Percentiles rank a stretch among this genome's conserved stretches.
These are phyloP conservation scores for Inonotus hispidus DNA, from an alignment of 1,284 basidiomycete species.

Conservation along the genomic window DNA sequence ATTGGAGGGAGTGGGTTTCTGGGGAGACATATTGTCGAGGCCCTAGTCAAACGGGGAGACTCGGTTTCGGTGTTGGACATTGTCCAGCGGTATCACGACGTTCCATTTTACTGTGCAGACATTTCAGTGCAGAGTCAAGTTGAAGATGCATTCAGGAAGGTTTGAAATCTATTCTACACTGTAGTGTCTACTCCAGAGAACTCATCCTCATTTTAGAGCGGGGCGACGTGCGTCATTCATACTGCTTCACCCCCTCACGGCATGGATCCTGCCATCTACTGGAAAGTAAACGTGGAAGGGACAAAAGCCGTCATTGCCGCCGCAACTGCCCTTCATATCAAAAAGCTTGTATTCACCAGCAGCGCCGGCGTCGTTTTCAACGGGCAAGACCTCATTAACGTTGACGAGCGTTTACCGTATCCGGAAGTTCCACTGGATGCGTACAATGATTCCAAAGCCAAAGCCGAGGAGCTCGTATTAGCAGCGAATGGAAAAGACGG, in stretches of 20 bases:
- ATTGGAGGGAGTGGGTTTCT: constrained; percentile 92
- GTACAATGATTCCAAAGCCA: constrained; percentile 96
- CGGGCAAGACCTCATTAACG: constrained; percentile 76
- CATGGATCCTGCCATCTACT: constrained; percentile 72
- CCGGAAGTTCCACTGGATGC: constrained; percentile 80
- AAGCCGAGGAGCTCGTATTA: constrained; percentile 82
- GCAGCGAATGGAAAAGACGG: constrained; percentile 81
- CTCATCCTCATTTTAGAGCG: constrained; percentile 43
- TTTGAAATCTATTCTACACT: constrained; percentile 25
- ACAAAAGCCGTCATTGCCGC: constrained; percentile 84
- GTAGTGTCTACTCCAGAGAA: constrained; percentile 7
- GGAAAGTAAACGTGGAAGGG: constrained; percentile 93
- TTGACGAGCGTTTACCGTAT: constrained; percentile 84
- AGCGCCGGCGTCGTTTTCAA: constrained; percentile 93
- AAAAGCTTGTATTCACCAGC: constrained; percentile 92
- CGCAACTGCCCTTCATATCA: constrained; percentile 65
- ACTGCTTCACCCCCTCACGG: constrained; percentile 89
- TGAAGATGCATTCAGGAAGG: constrained; percentile 68
- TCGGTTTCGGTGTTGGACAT: constrained; percentile 83
- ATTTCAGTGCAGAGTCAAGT: constrained; percentile 76
- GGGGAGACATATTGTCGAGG: constrained; percentile 85
- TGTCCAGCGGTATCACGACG: constrained; percentile 82
- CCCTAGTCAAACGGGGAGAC: constrained; percentile 75
- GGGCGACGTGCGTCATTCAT: constrained; percentile 87
- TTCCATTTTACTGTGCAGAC: constrained; percentile 82